phyloP scores from a whole-genome alignment of 2,329 filamentous ascomycete species.

The Plectosphaerella plurivora region DNA sequence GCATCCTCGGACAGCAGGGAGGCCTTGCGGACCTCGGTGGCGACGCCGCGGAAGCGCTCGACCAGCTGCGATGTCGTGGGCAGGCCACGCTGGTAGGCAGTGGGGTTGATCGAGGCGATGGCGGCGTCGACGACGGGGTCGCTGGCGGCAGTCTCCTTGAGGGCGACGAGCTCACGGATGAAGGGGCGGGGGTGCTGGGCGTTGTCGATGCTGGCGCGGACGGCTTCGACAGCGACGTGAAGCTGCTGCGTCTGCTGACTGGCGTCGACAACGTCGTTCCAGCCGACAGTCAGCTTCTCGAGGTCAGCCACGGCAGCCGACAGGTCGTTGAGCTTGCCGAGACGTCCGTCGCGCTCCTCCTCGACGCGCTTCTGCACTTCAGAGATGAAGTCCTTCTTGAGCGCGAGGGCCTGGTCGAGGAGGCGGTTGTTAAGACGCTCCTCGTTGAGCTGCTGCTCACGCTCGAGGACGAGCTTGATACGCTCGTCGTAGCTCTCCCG shows the following conservation, averaged over 20 bases:
- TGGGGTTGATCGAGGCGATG: constrained; percentile 92
- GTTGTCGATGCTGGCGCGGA: constrained; percentile 77
- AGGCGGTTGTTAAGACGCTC: constrained; percentile 81
- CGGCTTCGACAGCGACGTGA: constrained; percentile 90
- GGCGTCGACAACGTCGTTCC: constrained; percentile 84
- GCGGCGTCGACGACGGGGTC: constrained; percentile 87
- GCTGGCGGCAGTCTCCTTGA: constrained; percentile 85
- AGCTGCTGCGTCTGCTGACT: constrained; percentile 95
- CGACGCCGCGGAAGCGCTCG: constrained; percentile 92
- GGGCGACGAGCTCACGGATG: constrained; percentile 83
- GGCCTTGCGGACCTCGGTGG: constrained; percentile 89
- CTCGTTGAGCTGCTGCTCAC: constrained; percentile 75
- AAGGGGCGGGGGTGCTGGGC: constrained; percentile 76
- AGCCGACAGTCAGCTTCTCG: constrained; percentile 80
- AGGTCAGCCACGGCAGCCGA: constrained; percentile 74
- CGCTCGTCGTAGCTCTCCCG: constrained; percentile 75
- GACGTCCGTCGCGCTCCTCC: constrained; percentile 77
- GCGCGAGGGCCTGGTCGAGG: constrained; percentile 80
- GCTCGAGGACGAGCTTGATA: constrained; percentile 72
- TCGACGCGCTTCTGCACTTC: constrained; percentile 82
- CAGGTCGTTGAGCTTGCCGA: constrained; percentile 81
- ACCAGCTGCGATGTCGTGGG: constrained; percentile 80
- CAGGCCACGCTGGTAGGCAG: constrained; percentile 88
- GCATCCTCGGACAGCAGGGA: constrained; percentile 88
- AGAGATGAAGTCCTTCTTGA: constrained; percentile 79